Conservation (phyloP, 225 moss, liverwort and hornwort genomes). For the Ulota crispa region DNA sequence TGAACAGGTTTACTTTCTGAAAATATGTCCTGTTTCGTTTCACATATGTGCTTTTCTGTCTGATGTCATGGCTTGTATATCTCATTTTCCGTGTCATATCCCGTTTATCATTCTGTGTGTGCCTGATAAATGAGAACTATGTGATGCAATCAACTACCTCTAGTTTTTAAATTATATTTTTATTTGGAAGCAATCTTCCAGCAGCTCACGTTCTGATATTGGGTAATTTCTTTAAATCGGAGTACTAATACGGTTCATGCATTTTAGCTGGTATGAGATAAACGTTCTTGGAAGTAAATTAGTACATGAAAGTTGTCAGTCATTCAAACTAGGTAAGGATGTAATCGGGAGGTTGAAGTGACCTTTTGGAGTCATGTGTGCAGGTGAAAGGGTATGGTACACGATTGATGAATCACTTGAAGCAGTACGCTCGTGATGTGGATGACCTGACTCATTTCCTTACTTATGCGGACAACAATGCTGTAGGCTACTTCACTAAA, state of each 20-base stretch:
- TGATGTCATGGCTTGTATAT: constrained; percentile 14
- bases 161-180: not conserved
- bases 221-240: not conserved
- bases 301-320: not conserved
- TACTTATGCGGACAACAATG: constrained; percentile 99
- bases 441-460: constrained; percentile 94
- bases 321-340: not conserved
- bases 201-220: not conserved
- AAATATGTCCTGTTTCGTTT: constrained; percentile 4
- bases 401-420: constrained; percentile 98
- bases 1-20: constrained; percentile 68
- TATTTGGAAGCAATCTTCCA: constrained; percentile 14
- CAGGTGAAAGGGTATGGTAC: constrained; percentile 99
- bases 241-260: not conserved
- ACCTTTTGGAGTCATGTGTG: constrained; percentile 31
- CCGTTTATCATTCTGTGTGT: not conserved
- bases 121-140: constrained; percentile 17
- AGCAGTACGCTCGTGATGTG: constrained; percentile 91
- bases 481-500: constrained; percentile 96
- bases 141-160: not conserved
- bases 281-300: constrained; percentile 2
- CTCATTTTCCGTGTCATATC: not conserved
- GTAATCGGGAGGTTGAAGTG: constrained; percentile 6
- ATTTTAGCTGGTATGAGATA: not conserved
- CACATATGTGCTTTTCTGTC: constrained; percentile 8